Base-by-base conservation (phyloP, 2,329 filamentous ascomycete genomes). In the Xylariaceae sp. region DNA sequence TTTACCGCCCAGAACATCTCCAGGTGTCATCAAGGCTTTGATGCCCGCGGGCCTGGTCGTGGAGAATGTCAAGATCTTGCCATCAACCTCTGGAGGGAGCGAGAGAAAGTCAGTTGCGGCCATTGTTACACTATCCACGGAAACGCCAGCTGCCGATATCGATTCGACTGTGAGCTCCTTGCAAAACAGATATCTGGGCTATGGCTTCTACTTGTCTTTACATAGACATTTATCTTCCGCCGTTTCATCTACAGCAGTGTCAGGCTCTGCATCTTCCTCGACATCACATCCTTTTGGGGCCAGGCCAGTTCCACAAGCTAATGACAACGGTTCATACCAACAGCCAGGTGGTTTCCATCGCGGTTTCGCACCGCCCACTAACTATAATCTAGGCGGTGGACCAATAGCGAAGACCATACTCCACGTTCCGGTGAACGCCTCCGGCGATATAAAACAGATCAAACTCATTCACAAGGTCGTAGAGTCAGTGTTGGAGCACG, bases 401-500 rank as follows among this genome's bases (percentile, higher is more conserved):
- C 59, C 66, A 1, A 57, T 77, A 30, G 71, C 68, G 53, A 69
- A 77, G 49, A 61, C 71, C 38, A 73, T 68, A 3, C 69, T 86
- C 6, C 81, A 89, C 57, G 85, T 91, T 27, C 83, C 85, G 1
- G 86, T 96, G 11, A 82, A 82, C 53, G 77, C 86, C 6, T 92
- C 92, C 1, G 77, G 80, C 6, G 87, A 96, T 59, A 79, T 96
- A 44, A 86, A 83, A 56, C 86, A 87, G 53, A 74, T 96, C 1
- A 85, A 85, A 50, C 77, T 95, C 40, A 95, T 97, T 53, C 92
- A 97, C 71, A 91, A 87, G 65, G 87, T 90, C 0, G 78, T 95
- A 32, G 92, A 97, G 63, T 79, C 80, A 2, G 75, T 97, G 0
- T 73, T 96, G 9, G 81, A 83, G 18, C 83, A 94, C 58, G 90